phyloP scores from a whole-genome alignment of 2,329 filamentous ascomycete genomes.

The Trichoderma cornu-damae region DNA sequence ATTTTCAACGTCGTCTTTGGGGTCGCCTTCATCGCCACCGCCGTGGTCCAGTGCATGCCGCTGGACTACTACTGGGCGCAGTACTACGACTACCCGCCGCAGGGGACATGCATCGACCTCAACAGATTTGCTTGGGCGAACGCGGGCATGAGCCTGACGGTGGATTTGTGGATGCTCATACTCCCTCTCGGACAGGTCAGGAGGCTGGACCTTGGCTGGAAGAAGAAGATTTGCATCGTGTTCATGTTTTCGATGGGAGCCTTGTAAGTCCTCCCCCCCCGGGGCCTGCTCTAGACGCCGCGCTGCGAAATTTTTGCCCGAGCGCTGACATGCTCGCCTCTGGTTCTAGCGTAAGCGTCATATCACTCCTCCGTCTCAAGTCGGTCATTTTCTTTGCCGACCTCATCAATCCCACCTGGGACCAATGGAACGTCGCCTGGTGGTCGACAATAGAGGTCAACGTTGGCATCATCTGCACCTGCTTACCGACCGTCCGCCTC shows the following conservation, averaged over 20 bases:
- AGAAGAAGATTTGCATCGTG: conserved; percentile 40
- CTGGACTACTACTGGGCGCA: conserved; percentile 38
- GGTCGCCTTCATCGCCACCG: conserved; percentile 30
- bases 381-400: conserved; percentile 28
- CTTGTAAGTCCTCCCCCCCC: conserved; percentile 30
- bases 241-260: conserved; percentile 43
- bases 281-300: no score
- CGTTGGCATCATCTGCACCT: conserved; percentile 35
- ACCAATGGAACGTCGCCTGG: conserved; percentile 28
- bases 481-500: conserved; percentile 32
- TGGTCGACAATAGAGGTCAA: conserved; percentile 36
- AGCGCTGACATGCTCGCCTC: background rate
- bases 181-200: conserved; percentile 38
- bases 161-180: conserved; percentile 41
- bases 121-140: conserved; percentile 40
- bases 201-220: conserved; percentile 33
- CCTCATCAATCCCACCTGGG: conserved; percentile 30
- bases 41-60: conserved; percentile 37
- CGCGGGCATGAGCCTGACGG: conserved; percentile 37
- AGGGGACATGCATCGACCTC: conserved; percentile 39
- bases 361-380: conserved; percentile 30
- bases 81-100: conserved; percentile 36
- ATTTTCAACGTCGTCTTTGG: conserved; percentile 31
- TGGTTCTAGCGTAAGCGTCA: conserved; percentile 29
- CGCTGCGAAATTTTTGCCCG: background rate